phyloP scores from a whole-genome alignment of 2,329 filamentous ascomycete genomes.

The Didymella segeticola region DNA sequence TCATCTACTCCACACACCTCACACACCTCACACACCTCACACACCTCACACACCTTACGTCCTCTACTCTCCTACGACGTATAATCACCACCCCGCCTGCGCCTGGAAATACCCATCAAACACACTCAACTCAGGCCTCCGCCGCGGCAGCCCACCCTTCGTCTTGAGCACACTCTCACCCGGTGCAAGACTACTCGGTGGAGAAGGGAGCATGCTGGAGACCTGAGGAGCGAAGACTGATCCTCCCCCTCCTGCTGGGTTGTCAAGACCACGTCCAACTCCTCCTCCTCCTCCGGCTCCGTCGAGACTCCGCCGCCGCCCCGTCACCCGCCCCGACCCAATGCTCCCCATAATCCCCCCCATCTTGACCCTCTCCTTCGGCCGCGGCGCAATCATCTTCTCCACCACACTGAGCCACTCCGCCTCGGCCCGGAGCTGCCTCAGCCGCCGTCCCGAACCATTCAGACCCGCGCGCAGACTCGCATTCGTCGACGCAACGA shows the following conservation, averaged over 20 bases:
- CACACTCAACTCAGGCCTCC: conserved; percentile 42
- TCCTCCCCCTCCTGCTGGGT: too few species aligned
- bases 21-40: too few species aligned
- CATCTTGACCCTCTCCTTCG: conserved; percentile 47
- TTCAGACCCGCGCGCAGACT: conserved; percentile 37
- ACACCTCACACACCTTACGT: too few species aligned
- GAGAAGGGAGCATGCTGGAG: conserved; percentile 37
- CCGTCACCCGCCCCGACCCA: conserved; percentile 37
- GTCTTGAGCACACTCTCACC: conserved; percentile 1
- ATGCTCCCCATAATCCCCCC: conserved; percentile 35
- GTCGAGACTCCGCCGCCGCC: conserved; percentile 45
- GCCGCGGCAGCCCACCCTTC: neutral
- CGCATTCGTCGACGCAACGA: conserved; percentile 41
- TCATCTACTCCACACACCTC: too few species aligned
- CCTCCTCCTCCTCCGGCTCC: too few species aligned
- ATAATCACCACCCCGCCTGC: conserved; percentile 39
- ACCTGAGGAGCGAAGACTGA: too few species aligned
- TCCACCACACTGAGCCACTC: conserved; percentile 47
- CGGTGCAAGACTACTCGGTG: conserved; percentile 27
- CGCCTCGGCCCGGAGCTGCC: conserved; percentile 43
- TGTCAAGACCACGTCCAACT: too few species aligned
- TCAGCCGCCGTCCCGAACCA: conserved; percentile 38
- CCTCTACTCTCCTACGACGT: too few species aligned
- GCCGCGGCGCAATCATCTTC: conserved; percentile 44
- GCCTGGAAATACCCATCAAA: conserved; percentile 48